Base-by-base conservation (phyloP, 2,329 filamentous ascomycete species). In the Ophiocordyceps camponoti-leonardi region DNA sequence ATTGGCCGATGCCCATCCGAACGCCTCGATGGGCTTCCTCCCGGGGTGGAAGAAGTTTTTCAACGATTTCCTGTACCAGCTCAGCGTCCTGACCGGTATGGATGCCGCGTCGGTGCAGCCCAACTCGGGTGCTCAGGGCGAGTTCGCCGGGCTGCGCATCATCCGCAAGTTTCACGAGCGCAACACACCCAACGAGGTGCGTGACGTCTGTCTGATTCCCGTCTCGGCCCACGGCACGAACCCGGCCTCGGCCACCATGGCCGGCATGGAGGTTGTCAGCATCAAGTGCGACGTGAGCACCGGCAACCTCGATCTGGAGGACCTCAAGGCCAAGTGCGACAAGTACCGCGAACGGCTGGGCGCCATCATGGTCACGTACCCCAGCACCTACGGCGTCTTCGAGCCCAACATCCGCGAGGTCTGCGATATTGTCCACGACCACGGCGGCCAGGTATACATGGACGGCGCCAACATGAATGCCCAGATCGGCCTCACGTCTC, bases 381-480 rank as follows among this genome's bases (percentile, higher is more conserved):
- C 90, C 30, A 92, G 83, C 61, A 96, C 90, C 0, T 96, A 83
- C 53, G 90, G 90, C 60, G 86, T 96, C 28, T 96, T 94, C 58
- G 90, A 96, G 69, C 88, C 88, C 3, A 75, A 80, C 51, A 77
- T 94, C 61, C 92, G 87, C 68, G 77, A 83, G 58, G 87, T 81
- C 16, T 94, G 87, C 63, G 69, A 86, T 46, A 69, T 93, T 28
- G 86, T 96, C 18, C 90, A 96, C 66, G 65, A 83, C 51, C 70
- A 93, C 58, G 90, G 90, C 45, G 90, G 90, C 11, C 86, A 93
- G 59, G 90, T 96, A 16, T 96, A 95, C 70, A 95, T 96, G 90
- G 90, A 96, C 60, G 90, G 90, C 43, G 90, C 90, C 52, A 96
- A 96, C 68, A 92, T 95, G 86, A 96, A 95, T 59, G 90, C 90